A percentile compares a stretch with the other conserved stretches of the same genome.
Evolutionary conservation across 441 rosid genomes (phyloP).

Genomic region (Erysimum cheiri): DNA sequence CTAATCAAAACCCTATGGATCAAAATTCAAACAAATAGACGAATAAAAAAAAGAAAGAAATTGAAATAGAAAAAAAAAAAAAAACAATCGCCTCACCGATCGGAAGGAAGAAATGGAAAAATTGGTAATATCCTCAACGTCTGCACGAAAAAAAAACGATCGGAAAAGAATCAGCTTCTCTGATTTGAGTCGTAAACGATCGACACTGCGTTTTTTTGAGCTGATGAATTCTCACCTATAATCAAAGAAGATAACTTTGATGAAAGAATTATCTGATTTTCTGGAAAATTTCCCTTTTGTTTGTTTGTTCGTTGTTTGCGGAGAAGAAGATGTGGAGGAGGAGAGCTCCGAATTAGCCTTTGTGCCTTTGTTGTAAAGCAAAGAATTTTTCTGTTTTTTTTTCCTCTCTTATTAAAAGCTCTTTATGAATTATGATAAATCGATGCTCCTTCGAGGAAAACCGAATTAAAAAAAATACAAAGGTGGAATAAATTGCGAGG

Average conservation of each 20-base stretch:
- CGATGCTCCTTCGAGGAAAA: background rate
- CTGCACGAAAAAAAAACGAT: slow-evolving; percentile 16
- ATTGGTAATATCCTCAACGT: background rate
- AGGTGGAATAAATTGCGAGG: background rate
- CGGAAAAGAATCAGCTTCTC: slow-evolving; percentile 31
- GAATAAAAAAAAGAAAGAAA: background rate
- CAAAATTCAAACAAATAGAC: background rate
- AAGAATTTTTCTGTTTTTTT: slow-evolving; percentile 33
- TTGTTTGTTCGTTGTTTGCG: background rate
- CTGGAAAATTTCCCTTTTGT: background rate
- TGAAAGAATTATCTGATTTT: slow-evolving; percentile 25
- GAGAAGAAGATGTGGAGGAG: slow-evolving; percentile 43
- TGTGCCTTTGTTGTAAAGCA: slow-evolving; percentile 34
- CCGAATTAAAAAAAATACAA: background rate
- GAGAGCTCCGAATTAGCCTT: slow-evolving; percentile 33
- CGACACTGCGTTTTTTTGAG: slow-evolving; percentile 11
- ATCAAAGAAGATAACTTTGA: background rate
- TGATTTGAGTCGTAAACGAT: slow-evolving; percentile 16
- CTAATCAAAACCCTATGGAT: slow-evolving; percentile 23
- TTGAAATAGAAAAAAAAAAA: background rate
- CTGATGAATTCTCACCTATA: background rate
- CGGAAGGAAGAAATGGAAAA: background rate
- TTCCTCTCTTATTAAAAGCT: slow-evolving; percentile 14
- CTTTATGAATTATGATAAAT: background rate
- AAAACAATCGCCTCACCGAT: slow-evolving; percentile 27